Evolutionary conservation across 352 stramenopile species (phyloP).

Genomic region (Phytophthora citricola): DNA sequence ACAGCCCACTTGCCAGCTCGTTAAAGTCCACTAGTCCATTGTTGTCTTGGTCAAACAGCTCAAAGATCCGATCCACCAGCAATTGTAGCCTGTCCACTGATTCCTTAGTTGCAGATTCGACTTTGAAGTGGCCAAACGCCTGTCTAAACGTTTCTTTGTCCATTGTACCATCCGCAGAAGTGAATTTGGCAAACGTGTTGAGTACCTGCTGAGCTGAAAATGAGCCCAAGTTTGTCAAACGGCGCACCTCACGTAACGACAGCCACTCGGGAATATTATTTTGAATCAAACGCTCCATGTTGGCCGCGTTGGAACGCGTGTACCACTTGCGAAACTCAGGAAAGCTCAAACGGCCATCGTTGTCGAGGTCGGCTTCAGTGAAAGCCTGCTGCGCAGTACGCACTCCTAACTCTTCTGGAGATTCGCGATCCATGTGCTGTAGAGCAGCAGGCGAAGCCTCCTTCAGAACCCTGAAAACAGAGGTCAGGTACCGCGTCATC

Average conservation of each 20-base stretch:
- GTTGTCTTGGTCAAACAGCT: conserved; percentile 82
- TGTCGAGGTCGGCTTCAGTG: conserved; percentile 68
- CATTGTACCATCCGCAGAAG: conserved; percentile 69
- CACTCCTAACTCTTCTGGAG: conserved; percentile 61
- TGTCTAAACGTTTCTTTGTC: conserved; percentile 71
- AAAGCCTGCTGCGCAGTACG: conserved; percentile 83
- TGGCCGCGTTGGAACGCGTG: conserved; percentile 68
- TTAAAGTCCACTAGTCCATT: conserved; percentile 85
- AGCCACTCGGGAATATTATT: conserved; percentile 83
- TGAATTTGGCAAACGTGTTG: conserved; percentile 77
- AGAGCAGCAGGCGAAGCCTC: conserved; percentile 66
- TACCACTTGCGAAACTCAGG: conserved; percentile 88
- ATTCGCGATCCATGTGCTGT: conserved; percentile 57
- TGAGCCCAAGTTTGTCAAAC: conserved; percentile 76
- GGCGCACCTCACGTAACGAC: conserved; percentile 76
- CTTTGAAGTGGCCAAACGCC: conserved; percentile 65
- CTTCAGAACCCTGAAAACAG: conserved; percentile 87
- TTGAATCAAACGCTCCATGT: conserved; percentile 82
- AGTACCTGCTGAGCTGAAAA: conserved; percentile 80
- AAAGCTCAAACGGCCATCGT: conserved; percentile 77
- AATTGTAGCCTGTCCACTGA: conserved; percentile 55
- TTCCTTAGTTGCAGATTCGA: conserved; percentile 20
- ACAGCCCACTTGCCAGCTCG: conserved; percentile 82
- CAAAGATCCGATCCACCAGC: conserved; percentile 81
- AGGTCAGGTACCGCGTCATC: conserved; percentile 86